Conservation (phyloP, 1,284 basidiomycete genomes). For the Apiotrichum porosum region DNA sequence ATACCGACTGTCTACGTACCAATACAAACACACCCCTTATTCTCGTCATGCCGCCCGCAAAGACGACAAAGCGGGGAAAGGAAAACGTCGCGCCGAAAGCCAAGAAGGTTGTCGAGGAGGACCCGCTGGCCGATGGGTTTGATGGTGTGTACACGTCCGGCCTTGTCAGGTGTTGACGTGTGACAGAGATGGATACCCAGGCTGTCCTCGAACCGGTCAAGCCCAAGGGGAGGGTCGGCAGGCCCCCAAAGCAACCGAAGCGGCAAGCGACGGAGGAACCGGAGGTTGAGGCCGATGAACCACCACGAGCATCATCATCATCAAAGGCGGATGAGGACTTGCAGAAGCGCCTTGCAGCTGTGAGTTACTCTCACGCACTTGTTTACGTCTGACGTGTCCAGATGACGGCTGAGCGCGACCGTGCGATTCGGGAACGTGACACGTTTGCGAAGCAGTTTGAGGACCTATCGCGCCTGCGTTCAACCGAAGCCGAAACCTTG, state of each 20-base stretch:
- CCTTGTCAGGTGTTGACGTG: neutral
- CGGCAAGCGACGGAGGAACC: neutral
- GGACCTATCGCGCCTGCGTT: constrained; percentile 34
- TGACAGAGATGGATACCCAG: constrained; percentile 1
- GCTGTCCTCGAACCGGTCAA: neutral
- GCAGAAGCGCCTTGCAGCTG: constrained; percentile 15
- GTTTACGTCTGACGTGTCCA: neutral
- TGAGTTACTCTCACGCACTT: constrained; percentile 4
- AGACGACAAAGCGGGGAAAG: constrained; percentile 9
- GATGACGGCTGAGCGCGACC: constrained; percentile 32
- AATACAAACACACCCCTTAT: neutral
- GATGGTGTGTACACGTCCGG: constrained; percentile 5
- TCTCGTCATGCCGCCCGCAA: neutral
- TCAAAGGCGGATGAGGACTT: neutral
- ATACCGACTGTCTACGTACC: neutral
- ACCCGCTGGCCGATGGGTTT: constrained; percentile 4
- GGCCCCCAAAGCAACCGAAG: neutral
- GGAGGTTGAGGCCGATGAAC: neutral
- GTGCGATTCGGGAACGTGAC: constrained; percentile 33
- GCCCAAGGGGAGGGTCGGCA: neutral
- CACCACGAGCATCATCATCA: neutral
- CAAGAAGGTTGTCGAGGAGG: constrained; percentile 1
- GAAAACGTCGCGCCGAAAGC: constrained; percentile 10
- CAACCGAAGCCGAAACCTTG: constrained; percentile 29
- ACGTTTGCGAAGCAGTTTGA: constrained; percentile 44